A percentile compares a stretch with the other conserved stretches of the same genome.
phyloP scores from a whole-genome alignment of 306 rosid species.

The Acmispon strigosus region DNA sequence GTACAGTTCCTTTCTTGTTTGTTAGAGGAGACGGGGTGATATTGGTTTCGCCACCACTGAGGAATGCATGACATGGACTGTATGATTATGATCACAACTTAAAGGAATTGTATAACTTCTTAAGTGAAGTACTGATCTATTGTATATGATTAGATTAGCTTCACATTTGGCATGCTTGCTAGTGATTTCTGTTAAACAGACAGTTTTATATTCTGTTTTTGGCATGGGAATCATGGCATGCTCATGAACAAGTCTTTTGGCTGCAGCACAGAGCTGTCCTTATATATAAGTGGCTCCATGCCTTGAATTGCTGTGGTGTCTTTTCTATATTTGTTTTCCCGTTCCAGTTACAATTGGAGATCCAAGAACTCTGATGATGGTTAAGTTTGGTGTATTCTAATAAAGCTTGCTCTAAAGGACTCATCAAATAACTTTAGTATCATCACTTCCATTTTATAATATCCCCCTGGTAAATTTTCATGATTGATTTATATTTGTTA shows the following conservation, averaged over 20 bases:
- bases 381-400: too few species aligned
- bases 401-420: too few species aligned
- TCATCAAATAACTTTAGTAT: too few species aligned
- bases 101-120: constrained; percentile 13
- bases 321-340: background rate
- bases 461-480: too few species aligned
- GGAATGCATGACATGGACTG: constrained; percentile 62
- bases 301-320: constrained; percentile 9
- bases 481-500: too few species aligned
- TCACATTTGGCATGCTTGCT: constrained; percentile 10
- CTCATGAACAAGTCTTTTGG: constrained; percentile 16
- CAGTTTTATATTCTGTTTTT: background rate
- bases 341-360: too few species aligned
- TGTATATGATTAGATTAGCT: constrained; percentile 22
- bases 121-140: background rate
- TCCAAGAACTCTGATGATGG: too few species aligned
- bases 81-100: background rate
- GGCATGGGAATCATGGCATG: constrained; percentile 21
- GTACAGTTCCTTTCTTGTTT: constrained; percentile 89
- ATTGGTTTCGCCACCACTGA: constrained; percentile 93
- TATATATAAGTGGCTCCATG: constrained; percentile 10
- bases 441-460: too few species aligned
- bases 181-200: constrained; percentile 7
- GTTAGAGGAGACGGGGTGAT: constrained; percentile 99
- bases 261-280: background rate